Evolutionary conservation across 768 basidiomycete genomes (phyloP).

Genomic region (Gloeopeniophorella convolvens): DNA sequence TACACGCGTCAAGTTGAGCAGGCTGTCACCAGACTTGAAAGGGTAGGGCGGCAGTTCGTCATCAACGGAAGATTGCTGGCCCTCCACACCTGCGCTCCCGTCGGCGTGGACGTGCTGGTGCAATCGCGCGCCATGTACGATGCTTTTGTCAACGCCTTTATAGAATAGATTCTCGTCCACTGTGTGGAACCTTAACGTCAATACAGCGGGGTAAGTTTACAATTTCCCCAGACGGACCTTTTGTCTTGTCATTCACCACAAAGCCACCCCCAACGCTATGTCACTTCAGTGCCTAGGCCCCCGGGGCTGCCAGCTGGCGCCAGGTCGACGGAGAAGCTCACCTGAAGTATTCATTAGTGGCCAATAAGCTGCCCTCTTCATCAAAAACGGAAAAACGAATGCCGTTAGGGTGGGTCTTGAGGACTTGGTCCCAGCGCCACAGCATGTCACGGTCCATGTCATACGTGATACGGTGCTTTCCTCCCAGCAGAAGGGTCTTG

Average conservation of each 20-base stretch:
- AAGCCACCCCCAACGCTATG: constrained; percentile 85
- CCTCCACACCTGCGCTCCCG: constrained; percentile 8
- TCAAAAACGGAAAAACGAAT: constrained; percentile 89
- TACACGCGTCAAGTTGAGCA: constrained; percentile 68
- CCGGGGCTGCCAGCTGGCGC: not conserved
- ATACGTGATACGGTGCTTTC: constrained; percentile 70
- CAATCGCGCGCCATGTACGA: constrained; percentile 73
- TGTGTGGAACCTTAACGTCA: too few relatives aligned
- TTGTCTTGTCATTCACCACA: constrained; percentile 91
- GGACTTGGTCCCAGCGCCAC: constrained; percentile 86
- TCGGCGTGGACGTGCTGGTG: constrained; percentile 47
- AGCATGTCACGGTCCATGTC: constrained; percentile 90
- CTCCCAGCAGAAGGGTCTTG: constrained; percentile 64
- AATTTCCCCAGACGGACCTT: constrained; percentile 41
- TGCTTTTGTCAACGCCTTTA: constrained; percentile 79
- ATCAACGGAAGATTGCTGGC: constrained; percentile 19
- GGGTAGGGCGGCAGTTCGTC: constrained; percentile 72
- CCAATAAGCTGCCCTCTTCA: constrained; percentile 75
- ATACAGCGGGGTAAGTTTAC: not conserved
- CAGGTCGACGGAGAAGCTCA: constrained; percentile 17
- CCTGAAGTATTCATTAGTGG: constrained; percentile 93
- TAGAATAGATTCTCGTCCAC: constrained; percentile 95
- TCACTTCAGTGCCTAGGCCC: not conserved
- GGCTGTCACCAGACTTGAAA: constrained; percentile 69
- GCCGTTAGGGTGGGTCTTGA: constrained; percentile 86